A percentile compares a stretch with the other conserved stretches of the same genome.
phyloP scores from a whole-genome alignment of 2,329 filamentous ascomycete species.

The Trichoderma lentiforme region DNA sequence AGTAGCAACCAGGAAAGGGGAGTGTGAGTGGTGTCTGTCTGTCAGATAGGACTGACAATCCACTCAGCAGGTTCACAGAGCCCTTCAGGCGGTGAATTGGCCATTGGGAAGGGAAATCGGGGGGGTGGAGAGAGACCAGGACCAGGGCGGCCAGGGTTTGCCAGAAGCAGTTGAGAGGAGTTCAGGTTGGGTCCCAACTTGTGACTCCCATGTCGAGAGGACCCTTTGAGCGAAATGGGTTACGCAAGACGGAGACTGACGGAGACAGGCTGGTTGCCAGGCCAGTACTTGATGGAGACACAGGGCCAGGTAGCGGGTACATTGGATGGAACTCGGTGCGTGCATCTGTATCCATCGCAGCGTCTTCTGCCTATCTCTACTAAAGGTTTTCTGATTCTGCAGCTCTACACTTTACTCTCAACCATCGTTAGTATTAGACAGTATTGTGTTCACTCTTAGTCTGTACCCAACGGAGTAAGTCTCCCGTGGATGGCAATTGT shows the following conservation, averaged over 20 bases:
- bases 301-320: not conserved
- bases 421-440: too few relatives aligned
- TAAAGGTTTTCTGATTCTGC: not conserved
- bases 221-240: slow-evolving; percentile 14
- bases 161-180: not conserved
- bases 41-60: not conserved
- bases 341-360: not conserved
- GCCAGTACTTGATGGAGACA: not conserved
- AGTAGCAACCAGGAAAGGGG: slow-evolving; percentile 5
- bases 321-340: not conserved
- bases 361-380: not conserved
- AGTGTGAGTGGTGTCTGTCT: not conserved
- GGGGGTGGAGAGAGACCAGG: not conserved
- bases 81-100: slow-evolving; percentile 10
- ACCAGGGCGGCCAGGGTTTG: not conserved
- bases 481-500: not conserved
- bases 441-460: too few relatives aligned
- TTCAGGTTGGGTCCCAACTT: not conserved
- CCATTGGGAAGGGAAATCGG: not conserved
- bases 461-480: not conserved
- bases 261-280: not conserved
- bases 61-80: not conserved
- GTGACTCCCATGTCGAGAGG: not conserved
- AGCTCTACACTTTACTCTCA: not conserved
- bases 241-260: not conserved